Base-by-base conservation (phyloP, 371 early-diverging fungal species). In the Choanephora cucurbitarum region DNA sequence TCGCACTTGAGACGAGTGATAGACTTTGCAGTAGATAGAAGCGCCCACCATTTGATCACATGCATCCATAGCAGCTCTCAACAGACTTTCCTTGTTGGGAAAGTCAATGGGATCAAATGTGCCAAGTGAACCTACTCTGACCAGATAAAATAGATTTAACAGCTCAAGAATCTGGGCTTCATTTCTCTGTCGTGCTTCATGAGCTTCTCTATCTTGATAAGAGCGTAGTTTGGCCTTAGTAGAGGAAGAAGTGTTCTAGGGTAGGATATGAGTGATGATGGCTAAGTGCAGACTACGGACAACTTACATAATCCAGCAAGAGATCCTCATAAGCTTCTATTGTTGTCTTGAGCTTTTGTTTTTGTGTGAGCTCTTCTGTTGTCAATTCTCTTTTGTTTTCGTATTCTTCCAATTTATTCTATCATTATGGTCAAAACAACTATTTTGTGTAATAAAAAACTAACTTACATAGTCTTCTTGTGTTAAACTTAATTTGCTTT, bases 1-100 rank as follows among this genome's bases (percentile, higher is more conserved):
- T 33, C 61, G 58, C 6, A 49, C 52, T 6, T 32, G 21, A 9
- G n/a, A 41, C n/a, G 48, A 54, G 4, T 60, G 44, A 33, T 64
- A 61, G 33, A 58, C 62, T 49, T 58, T 54, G 10, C 45, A 55
- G 58, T 67, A 66, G 5, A 75, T 47, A 13, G 75, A 59, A 13
- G 67, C 60, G 17, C 75, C 72, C 0, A 75, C 61, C 5, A 75
- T 43, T 44, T 63, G 64, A 55, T 75, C 75, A 37, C 68, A 69
- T 5, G 72, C 23, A 46, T 63, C 55, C 10, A 51, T 62, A 17
- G 72, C 8, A 1, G 66, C 66, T 5, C 56, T 42, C 13, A 60
- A 49, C 28, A 65, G 60, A 7, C 59, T 34, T n/a, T 53, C 21
- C 18, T 41, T 37, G 1, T n/a, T 33, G 17, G 9, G 55, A 52